Base-by-base conservation (phyloP, 805 yeast species). In the Scheffersomyces lignosus region DNA sequence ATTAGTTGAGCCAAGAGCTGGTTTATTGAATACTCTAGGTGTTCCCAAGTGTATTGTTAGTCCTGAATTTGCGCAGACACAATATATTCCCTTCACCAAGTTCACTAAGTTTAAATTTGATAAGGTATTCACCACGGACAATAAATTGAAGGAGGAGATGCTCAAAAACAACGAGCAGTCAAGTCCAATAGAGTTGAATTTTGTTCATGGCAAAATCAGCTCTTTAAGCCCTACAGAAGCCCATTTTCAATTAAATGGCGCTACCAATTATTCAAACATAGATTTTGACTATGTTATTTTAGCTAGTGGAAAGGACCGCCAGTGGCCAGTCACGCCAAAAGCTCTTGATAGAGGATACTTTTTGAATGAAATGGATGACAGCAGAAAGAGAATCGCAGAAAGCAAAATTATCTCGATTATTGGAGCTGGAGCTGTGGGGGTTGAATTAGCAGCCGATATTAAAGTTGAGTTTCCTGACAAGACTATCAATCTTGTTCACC, bases 371-470 rank as follows among this genome's bases (percentile, higher is more conserved):
- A 73, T 75, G 76, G 32, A 34, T 3, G 44, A 49, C 13, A 57
- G 63, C 23, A 46, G 47, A 26, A 41, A 46, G 1, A 48, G 52
- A 13, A 60, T 75, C 33, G 51, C 49, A 15, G 28, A 41, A 3
- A 60, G 70, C n/a, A 50, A 66, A 9, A 56, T 48, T 5, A 51
- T 57, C 5, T 60, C 75, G 13, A 64, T 72, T 4, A 64, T 72
- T 37, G 81, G 81, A 6, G 79, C 72, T 12, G 81, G 81, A 15
- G 75, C 79, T 1, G 53, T 73, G 15, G 80, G 80, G 2, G 66
- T 73, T 29, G 80, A 76, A 48, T 55, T 70, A 17, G 74, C 77
- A 1, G 76, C 70, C 20, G 80, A 76, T 38, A 54, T 76, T 32
- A 71, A 62, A 32, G 59, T 51, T 31, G 47, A 51, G 14, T 71